Conservation (phyloP, 192 early-diverging fungal species). For the Entomortierella beljakovae region DNA sequence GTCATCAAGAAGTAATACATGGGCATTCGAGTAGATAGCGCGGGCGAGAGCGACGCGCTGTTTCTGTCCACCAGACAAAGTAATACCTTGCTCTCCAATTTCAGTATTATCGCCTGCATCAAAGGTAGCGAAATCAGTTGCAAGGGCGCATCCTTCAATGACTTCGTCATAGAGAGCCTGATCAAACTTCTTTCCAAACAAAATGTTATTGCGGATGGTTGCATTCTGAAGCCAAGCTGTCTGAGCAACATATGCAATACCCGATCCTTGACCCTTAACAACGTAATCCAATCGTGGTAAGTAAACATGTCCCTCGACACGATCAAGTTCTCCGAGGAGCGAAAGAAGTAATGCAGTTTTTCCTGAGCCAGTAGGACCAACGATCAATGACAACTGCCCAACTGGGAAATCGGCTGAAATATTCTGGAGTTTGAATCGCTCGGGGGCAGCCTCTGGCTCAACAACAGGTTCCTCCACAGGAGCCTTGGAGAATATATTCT, state of each 20-base stretch:
- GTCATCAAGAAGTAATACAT: conserved; percentile 84
- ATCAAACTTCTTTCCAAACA: conserved; percentile 69
- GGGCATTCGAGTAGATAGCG: conserved; percentile 79
- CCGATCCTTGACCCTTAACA: conserved; percentile 54
- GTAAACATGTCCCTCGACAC: conserved; percentile 54
- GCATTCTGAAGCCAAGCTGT: conserved; percentile 76
- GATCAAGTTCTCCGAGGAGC: conserved; percentile 86
- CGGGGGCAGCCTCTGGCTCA: conserved; percentile 11
- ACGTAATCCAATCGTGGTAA: conserved; percentile 52
- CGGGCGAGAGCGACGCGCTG: conserved; percentile 87
- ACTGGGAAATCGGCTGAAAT: conserved; percentile 75
- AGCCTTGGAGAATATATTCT: conserved; percentile 25
- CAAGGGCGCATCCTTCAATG: conserved; percentile 67
- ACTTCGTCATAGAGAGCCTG: conserved; percentile 62
- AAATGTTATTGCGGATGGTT: conserved; percentile 82
- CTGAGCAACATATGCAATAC: conserved; percentile 86
- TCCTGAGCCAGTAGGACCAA: conserved; percentile 89
- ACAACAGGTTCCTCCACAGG: conserved; percentile 5
- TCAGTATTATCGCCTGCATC: conserved; percentile 67
- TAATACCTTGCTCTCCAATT: conserved; percentile 88
- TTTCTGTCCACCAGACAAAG: conserved; percentile 89
- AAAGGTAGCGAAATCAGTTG: conserved; percentile 65
- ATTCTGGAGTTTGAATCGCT: conserved; percentile 67
- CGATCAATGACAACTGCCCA: conserved; percentile 81
- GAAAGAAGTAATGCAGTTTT: conserved; percentile 86